These are phyloP conservation scores for Stipa capillata DNA, from an alignment of 176 grass and related monocot genomes.

Conservation along the genomic window DNA sequence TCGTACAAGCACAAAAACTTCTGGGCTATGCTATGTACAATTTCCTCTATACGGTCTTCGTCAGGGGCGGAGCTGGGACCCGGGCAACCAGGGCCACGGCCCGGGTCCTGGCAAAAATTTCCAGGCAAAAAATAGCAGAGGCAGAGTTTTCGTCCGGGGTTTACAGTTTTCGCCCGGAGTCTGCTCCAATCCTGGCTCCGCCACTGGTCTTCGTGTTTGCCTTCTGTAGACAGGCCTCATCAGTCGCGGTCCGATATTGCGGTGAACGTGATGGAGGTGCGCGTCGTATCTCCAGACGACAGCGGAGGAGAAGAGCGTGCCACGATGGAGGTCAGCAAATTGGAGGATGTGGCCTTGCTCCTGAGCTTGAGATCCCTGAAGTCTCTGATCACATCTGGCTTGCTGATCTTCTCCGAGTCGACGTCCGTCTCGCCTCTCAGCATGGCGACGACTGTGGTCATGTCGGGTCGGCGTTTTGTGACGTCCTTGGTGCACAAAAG, in stretches of 20 bases:
- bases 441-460: conserved; percentile 50
- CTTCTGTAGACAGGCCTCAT: background rate
- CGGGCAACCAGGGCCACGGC: too few species aligned
- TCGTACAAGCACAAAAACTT: background rate
- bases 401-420: conserved; percentile 37
- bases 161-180: too few species aligned
- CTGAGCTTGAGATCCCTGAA: conserved; percentile 50
- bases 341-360: conserved; percentile 36
- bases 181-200: too few species aligned
- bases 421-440: conserved; percentile 47
- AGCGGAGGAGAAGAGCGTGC: conserved; percentile 11
- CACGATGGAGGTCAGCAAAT: conserved; percentile 37
- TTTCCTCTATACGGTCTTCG: background rate
- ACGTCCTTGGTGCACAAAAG: conserved; percentile 71
- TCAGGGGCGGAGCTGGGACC: too few species aligned
- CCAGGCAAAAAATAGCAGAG: too few species aligned
- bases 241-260: conserved; percentile 43
- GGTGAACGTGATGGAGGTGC: conserved; percentile 61
- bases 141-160: too few species aligned
- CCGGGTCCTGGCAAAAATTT: too few species aligned
- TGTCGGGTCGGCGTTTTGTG: conserved; percentile 46
- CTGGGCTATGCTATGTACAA: conserved; percentile 4
- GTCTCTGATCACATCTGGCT: conserved; percentile 66
- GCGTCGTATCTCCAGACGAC: conserved; percentile 44
- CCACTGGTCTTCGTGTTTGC: background rate